Base-by-base conservation (phyloP, 169 alveolate genomes). In the Sarcocystis neurona region DNA sequence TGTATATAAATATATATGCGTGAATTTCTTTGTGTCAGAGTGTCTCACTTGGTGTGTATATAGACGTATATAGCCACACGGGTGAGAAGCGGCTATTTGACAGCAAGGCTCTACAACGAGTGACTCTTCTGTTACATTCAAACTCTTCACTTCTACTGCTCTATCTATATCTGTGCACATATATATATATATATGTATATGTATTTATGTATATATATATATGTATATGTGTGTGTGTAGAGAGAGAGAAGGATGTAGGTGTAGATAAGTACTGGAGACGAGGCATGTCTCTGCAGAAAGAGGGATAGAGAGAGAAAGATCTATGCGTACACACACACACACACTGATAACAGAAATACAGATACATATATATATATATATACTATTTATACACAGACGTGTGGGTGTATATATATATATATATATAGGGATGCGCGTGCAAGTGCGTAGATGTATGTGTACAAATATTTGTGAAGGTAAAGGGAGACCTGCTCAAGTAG, bases 401-500 rank as follows among this genome's bases (percentile, higher is more conserved):
- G n/a, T n/a, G n/a, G n/a, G n/a, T n/a, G n/a, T n/a, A 58, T 58
- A 6, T 58, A 58, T 15, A 58, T 58, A 58, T 20, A 58, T 58
- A 58, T 58, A 58, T 15, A 3, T 6, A 15, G 4, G n/a, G 15
- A 58, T 58, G n/a, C 4, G n/a, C 2, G n/a, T 6, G 2, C n/a
- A 6, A 8, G n/a, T 58, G n/a, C 30, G 70, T 58, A 58, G 8
- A 58, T 58, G 70, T 20, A 58, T 2, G 5, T n/a, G n/a, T n/a
- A n/a, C n/a, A n/a, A n/a, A n/a, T n/a, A 53, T 12, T 53, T 15
- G 66, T 53, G 66, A 53, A 23, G 66, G 66, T 30, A 32, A 87
- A 74, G 56, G 75, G 66, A 34, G 41, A 79, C 87, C 2, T 41
- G 87, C 3, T 43, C 74, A 3, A 90, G 90, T n/a, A 92, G 27